Evolutionary conservation across 345 rosid genomes (phyloP).

Genomic region (Lumnitzera racemosa): DNA sequence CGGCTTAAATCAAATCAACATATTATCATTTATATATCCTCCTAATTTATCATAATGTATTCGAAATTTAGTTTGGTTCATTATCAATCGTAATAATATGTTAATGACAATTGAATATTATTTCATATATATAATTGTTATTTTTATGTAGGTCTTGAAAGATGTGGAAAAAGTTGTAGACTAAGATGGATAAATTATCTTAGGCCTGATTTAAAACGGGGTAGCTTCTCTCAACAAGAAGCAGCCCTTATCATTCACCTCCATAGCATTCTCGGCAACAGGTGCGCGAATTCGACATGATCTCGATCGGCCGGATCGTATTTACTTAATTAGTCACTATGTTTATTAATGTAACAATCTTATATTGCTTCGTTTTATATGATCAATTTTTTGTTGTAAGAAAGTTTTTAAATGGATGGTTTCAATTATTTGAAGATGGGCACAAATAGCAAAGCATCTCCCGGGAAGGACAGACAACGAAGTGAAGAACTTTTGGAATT

Average conservation of each 20-base stretch:
- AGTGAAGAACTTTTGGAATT: conserved; percentile 94
- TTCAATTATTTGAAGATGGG: conserved; percentile 43
- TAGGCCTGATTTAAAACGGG: conserved; percentile 90
- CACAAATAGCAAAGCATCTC: conserved; percentile 79
- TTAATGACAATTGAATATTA: not conserved
- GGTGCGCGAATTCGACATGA: conserved; percentile 19
- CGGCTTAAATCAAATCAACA: not conserved
- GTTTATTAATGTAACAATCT: not conserved
- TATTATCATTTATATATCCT: not conserved
- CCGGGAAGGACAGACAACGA: conserved; percentile 96
- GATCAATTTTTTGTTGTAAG: not conserved
- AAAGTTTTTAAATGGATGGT: not conserved
- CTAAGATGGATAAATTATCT: conserved; percentile 94
- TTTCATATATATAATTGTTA: not conserved
- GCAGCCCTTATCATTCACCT: conserved; percentile 91
- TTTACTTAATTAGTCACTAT: not conserved
- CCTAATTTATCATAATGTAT: conserved; percentile 1
- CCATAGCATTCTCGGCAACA: conserved; percentile 90
- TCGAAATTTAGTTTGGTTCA: not conserved
- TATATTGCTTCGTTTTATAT: not conserved
- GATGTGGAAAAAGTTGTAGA: conserved; percentile 99
- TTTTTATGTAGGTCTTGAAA: conserved; percentile 57
- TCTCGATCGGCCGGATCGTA: too few species aligned
- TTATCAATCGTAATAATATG: not conserved
- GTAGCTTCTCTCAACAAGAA: conserved; percentile 93